Conservation (phyloP, 768 basidiomycete species). For the Pleurotus sapidus region DNA sequence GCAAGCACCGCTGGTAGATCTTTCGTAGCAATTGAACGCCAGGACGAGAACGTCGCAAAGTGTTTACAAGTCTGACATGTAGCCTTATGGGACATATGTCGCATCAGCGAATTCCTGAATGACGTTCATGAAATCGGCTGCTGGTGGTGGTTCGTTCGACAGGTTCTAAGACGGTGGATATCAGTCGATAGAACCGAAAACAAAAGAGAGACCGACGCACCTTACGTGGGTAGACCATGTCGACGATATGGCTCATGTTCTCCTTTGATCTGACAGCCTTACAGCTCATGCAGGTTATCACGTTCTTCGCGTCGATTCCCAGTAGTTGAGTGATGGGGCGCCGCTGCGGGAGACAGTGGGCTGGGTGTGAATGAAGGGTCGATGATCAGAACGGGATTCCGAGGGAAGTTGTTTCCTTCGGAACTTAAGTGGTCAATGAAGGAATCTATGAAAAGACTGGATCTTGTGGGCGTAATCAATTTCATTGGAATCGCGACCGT, state of each 20-base stretch:
- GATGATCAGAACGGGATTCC: constrained; percentile 53
- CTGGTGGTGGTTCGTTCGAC: constrained; percentile 32
- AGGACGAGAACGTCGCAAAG: constrained; percentile 68
- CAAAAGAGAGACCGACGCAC: constrained; percentile 34
- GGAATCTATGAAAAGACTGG: constrained; percentile 92
- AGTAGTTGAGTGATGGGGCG: constrained; percentile 87
- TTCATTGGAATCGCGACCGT: constrained; percentile 70
- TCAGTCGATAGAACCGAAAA: not conserved
- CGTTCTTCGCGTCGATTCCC: constrained; percentile 75
- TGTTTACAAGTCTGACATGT: constrained; percentile 83
- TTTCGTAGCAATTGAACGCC: constrained; percentile 58
- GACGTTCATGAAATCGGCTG: constrained; percentile 61
- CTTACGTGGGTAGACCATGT: constrained; percentile 84
- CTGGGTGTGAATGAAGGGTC: constrained; percentile 17
- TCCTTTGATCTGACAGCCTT: constrained; percentile 70
- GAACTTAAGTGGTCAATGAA: constrained; percentile 83
- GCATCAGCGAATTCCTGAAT: constrained; percentile 73
- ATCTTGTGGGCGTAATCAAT: constrained; percentile 86
- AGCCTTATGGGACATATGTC: constrained; percentile 83
- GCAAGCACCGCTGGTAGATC: constrained; percentile 83
- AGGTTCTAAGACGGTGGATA: constrained; percentile 19
- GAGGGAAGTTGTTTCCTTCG: constrained; percentile 64
- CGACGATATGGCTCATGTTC: constrained; percentile 78
- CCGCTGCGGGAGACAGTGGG: constrained; percentile 36
- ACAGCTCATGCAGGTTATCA: constrained; percentile 75